Base-by-base conservation (phyloP, 2,329 filamentous ascomycete species). In the Arthrobotrys iridis region DNA sequence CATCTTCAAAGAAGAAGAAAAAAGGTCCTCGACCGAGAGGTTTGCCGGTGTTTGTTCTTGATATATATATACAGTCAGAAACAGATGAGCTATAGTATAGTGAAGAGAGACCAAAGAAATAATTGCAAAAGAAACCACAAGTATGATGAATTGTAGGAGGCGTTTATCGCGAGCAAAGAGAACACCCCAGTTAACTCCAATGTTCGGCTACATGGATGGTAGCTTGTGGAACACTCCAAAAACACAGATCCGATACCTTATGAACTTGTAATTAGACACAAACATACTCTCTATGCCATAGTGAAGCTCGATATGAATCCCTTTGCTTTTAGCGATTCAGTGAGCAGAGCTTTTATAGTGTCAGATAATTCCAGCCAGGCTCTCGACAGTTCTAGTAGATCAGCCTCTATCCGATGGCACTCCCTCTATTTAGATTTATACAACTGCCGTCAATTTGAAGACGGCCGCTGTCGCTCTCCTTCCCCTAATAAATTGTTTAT, bases 401-500 rank as follows among this genome's bases (percentile, higher is more conserved):
- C 13, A 13, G 20, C 4, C 20, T 18, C 33, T 2, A 2, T n/a
- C n/a, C n/a, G n/a, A n/a, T n/a, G n/a, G n/a, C n/a, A n/a, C n/a
- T n/a, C n/a, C n/a, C n/a, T n/a, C n/a, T n/a, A n/a, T n/a, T n/a
- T n/a, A n/a, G n/a, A n/a, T n/a, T n/a, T n/a, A n/a, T n/a, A n/a
- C n/a, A n/a, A n/a, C n/a, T n/a, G n/a, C n/a, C n/a, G 8, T 64
- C 35, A 75, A 52, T 75, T 75, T 4, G 71, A 75, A 11, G 70
- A 74, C 15, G 70, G 70, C 55, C 71, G 45, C 8, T 65, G 71
- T 20, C 71, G 18, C 33, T 75, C 71, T n/a, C 20, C 66, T 45
- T 64, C 66, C 5, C 58, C 66, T 20, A 75, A 33, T 15, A 75
- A 46, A 35, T 75, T 75, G 26, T 75, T 75, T 30, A 75, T 75